Evolutionary conservation across 2,329 filamentous ascomycete genomes (phyloP), one percentile per base, ranked within the genome.

Genomic region (Aspergillus neotritici): DNA sequence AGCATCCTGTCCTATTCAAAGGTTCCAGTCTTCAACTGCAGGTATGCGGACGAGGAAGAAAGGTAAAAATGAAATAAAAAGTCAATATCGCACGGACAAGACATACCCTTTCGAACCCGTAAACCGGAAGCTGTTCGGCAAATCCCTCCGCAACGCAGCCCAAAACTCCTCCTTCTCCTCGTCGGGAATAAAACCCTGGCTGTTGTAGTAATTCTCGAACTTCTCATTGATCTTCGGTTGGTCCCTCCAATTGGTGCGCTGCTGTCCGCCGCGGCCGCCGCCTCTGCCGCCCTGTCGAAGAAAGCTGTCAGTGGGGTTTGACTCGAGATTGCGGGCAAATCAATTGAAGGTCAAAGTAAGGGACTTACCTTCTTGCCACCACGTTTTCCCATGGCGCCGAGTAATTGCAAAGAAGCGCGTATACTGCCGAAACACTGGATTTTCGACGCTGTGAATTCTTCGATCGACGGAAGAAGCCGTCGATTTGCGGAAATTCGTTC

Each of bases 121-220:
- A 71, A 98, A 98, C 49, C 93, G 83, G 74, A 97, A 98, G 68
- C 90, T 96, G 72, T 96, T 97, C 43, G 93, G 93, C 39, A 98
- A 74, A 63, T 97, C 90, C 51, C 84, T 80, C 59, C 82, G 80
- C 64, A 97, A 73, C 1, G 86, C 80, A 31, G 79, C 77, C 93
- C 93, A 98, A 69, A 96, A 97, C 8, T 79, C 76, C 44, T 81
- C 74, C 58, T 79, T 82, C 70, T 97, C 91, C 35, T 83, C 80
- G 38, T 89, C 86, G 1, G 85, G 77, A 6, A 97, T 72, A 46
- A 89, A 79, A 5, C 86, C 76, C 25, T 90, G 75, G 49, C 77
- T 74, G 63, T 94, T 84, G 74, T 98, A 98, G 72, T 86, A 97
- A 51, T 76, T 74, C 70, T 97, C 85, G 52, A 94, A 84, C 57